phyloP scores from a whole-genome alignment of 2,329 filamentous ascomycete genomes.

The Alternaria gaisen region DNA sequence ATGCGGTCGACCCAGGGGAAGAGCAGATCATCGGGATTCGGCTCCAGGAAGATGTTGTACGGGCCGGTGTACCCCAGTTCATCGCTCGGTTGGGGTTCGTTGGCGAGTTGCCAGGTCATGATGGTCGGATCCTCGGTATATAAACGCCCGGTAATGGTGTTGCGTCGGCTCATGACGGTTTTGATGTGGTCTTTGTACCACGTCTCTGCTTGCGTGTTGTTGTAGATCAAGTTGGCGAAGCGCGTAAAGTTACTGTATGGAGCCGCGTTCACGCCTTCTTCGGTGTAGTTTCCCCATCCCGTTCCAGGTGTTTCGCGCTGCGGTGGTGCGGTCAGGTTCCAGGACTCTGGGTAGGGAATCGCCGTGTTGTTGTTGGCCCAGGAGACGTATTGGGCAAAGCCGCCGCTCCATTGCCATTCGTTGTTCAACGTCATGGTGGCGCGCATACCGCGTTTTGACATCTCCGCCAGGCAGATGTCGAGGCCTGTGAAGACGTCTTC shows the following conservation, averaged over 20 bases:
- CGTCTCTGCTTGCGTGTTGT: conserved; percentile 43
- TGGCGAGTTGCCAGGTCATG: conserved; percentile 55
- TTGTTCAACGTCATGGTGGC: conserved; percentile 53
- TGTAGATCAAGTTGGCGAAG: conserved; percentile 51
- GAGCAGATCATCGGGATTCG: conserved; percentile 45
- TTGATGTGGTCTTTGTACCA: conserved; percentile 52
- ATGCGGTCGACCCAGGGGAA: conserved; percentile 51
- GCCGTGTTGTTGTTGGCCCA: conserved; percentile 49
- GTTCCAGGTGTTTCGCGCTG: conserved; percentile 46
- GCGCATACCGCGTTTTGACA: conserved; percentile 52
- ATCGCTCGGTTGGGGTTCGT: conserved; percentile 49
- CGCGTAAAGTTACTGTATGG: conserved; percentile 40
- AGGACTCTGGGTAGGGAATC: conserved; percentile 51
- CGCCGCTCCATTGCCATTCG: conserved; percentile 54
- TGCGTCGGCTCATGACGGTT: conserved; percentile 48
- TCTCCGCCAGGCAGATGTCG: conserved; percentile 52
- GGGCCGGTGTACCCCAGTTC: conserved; percentile 37
- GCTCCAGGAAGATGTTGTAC: conserved; percentile 36
- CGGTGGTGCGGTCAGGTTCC: conserved; percentile 51
- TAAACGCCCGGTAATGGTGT: conserved; percentile 48
- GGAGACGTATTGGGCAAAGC: conserved; percentile 51
- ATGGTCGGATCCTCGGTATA: conserved; percentile 52
- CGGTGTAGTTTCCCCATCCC: conserved; percentile 53
- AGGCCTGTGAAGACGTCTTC: conserved; percentile 50
- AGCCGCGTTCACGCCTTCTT: conserved; percentile 44